Base-by-base conservation (phyloP, 2,329 filamentous ascomycete genomes). In the Coniochaeta prunicola region DNA sequence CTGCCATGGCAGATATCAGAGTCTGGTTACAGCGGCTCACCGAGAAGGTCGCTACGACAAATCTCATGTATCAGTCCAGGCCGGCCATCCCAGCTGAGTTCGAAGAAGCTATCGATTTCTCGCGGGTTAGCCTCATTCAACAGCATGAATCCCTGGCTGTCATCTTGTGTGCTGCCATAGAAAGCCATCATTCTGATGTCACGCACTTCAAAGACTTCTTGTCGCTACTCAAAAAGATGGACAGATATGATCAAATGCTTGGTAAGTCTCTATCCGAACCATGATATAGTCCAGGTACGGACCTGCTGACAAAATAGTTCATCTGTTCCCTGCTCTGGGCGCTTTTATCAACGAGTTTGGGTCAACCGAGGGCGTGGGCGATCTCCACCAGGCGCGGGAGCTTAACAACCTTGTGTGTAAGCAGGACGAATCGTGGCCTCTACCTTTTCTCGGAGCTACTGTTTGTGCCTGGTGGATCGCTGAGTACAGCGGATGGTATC, bases 401-500 rank as follows among this genome's bases (percentile, higher is more conserved):
- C 74, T 97, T 1, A 86, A 96, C 68, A 74, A 80, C 15, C 77
- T 85, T 36, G 79, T 97, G 24, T 85, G 88, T 64, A 80, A 83
- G 38, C 81, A 83, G 53, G 89, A 92, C 56, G 84, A 86, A 60
- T 78, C 87, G 45, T 96, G 92, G 90, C 79, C 82, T 24, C 71
- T 96, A 40, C 79, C 87, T 17, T 88, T 87, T 65, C 81, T 97
- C 13, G 88, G 92, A 66, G 90, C 92, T 53, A 88, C 91, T 3
- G 82, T 92, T 13, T 82, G 85, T 58, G 84, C 88, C 4, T 92
- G 90, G 82, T 99, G 94, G 94, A 81, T 97, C 53, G 88, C 91
- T 33, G 92, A 97, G 68, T 97, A 97, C 73, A 94, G 90, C 64
- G 91, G 91, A 2, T 90, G 91, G 79, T 96, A 92, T 70, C 80